Evolutionary conservation across 2,329 filamentous ascomycete species (phyloP).

Genomic region (Leptographium wingfieldii): DNA sequence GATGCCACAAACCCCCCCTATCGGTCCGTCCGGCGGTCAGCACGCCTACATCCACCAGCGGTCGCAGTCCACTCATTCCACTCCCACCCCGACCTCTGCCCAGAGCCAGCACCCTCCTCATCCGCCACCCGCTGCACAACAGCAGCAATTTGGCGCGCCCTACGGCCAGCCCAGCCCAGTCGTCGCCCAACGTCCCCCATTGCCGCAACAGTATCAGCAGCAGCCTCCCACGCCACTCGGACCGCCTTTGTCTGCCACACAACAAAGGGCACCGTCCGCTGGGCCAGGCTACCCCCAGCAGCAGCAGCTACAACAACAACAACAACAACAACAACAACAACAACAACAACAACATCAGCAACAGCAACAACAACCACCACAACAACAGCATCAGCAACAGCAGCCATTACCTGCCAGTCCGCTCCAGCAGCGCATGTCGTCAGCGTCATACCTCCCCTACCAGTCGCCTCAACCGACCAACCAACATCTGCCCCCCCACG

Average conservation of each 20-base stretch:
- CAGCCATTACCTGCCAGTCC: conserved; percentile 11
- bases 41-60: conserved; percentile 29
- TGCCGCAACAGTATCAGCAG: conserved; percentile 8
- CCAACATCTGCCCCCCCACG: not conserved
- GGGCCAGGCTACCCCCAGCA: conserved; percentile 1
- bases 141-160: conserved; percentile 30
- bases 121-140: not conserved
- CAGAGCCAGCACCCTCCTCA: conserved; percentile 36
- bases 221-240: conserved; percentile 38
- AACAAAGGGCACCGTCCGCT: conserved; percentile 19
- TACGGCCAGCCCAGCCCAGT: conserved; percentile 42
- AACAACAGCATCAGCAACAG: conserved; percentile 6
- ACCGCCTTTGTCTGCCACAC: conserved; percentile 30
- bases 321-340: not conserved
- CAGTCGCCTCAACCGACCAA: not conserved
- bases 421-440: not conserved
- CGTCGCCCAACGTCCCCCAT: conserved; percentile 23
- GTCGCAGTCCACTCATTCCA: conserved; percentile 46
- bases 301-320: not conserved
- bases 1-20: conserved; percentile 37
- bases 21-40: conserved; percentile 28
- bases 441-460: conserved; percentile 16
- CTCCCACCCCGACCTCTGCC: conserved; percentile 48
- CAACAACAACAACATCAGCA: conserved; percentile 9
- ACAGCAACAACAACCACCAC: conserved; percentile 21